A percentile compares a stretch with the other conserved stretches of the same genome.
phyloP scores from a whole-genome alignment of 345 rosid genomes.

The Triadica sebifera region DNA sequence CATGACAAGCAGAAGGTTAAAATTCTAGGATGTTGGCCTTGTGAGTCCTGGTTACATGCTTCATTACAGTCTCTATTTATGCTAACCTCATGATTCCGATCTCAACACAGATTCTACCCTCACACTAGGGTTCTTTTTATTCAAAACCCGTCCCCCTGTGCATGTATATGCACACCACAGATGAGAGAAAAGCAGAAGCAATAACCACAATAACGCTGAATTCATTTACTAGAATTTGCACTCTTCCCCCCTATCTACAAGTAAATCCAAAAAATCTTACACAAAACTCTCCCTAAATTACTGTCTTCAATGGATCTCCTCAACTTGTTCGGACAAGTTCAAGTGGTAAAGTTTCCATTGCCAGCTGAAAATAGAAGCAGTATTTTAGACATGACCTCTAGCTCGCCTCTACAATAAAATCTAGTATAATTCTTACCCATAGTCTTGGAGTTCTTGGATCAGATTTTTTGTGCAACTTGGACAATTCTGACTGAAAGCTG shows the following conservation, averaged over 20 bases:
- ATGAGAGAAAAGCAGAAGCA: neutral
- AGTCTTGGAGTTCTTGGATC: constrained; percentile 88
- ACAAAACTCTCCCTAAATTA: neutral
- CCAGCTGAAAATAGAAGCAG: constrained; percentile 46
- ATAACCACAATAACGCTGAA: neutral
- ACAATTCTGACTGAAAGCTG: constrained; percentile 61
- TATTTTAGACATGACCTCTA: constrained; percentile 19
- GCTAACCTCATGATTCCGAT: no score
- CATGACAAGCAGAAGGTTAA: no score
- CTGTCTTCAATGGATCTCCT: constrained; percentile 15
- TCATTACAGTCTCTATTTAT: no score
- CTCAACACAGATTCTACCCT: no score
- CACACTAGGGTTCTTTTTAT: no score
- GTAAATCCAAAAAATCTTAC: neutral
- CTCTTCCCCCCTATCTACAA: neutral
- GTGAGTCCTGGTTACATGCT: no score
- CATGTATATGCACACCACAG: neutral
- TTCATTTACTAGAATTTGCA: neutral
- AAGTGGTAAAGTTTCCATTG: constrained; percentile 77
- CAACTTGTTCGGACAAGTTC: constrained; percentile 70
- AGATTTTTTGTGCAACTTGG: constrained; percentile 59
- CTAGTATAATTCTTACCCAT: constrained; percentile 54
- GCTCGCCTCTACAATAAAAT: neutral
- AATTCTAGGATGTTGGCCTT: no score
- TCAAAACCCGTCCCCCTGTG: no score